Evolutionary conservation across 176 grass and related monocot genomes (phyloP).

Genomic region (Phoenix dactylifera): DNA sequence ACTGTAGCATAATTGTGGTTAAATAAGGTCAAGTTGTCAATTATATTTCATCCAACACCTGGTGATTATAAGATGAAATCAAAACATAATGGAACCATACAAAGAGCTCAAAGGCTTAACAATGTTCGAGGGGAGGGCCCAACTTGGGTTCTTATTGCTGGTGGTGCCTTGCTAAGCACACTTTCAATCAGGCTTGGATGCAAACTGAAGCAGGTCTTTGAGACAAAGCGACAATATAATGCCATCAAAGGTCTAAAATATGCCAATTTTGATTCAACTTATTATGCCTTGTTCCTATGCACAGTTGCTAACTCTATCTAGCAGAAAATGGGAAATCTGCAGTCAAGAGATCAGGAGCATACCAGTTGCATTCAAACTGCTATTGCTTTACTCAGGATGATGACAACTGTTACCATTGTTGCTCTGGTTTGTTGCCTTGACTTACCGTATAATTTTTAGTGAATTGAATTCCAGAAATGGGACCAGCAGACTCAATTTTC

Average conservation of each 20-base stretch:
- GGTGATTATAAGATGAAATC: conserved; percentile 45
- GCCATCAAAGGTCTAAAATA: conserved; percentile 49
- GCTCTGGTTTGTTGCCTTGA: conserved; percentile 49
- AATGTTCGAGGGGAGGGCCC: conserved; percentile 59
- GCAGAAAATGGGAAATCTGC: conserved; percentile 38
- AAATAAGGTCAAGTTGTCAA: conserved; percentile 24
- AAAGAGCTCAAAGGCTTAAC: conserved; percentile 38
- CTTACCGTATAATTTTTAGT: not conserved
- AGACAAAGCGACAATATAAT: conserved; percentile 41
- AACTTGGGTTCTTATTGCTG: conserved; percentile 88
- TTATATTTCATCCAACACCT: conserved; percentile 22
- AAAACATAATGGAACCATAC: conserved; percentile 50
- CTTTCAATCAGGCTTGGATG: conserved; percentile 71
- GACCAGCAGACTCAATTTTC: too few species aligned
- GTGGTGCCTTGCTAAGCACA: conserved; percentile 68
- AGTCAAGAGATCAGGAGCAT: conserved; percentile 41
- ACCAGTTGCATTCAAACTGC: conserved; percentile 50
- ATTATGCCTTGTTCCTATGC: not conserved
- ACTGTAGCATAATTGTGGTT: conserved; percentile 8
- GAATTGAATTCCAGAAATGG: too few species aligned
- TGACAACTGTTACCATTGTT: conserved; percentile 45
- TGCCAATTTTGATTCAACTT: conserved; percentile 1
- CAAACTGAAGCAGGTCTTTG: conserved; percentile 76
- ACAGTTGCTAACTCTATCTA: not conserved
- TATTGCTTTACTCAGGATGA: conserved; percentile 43